Conservation (phyloP, 495 filamentous ascomycete genomes). For the Lentithecium fluviatile region DNA sequence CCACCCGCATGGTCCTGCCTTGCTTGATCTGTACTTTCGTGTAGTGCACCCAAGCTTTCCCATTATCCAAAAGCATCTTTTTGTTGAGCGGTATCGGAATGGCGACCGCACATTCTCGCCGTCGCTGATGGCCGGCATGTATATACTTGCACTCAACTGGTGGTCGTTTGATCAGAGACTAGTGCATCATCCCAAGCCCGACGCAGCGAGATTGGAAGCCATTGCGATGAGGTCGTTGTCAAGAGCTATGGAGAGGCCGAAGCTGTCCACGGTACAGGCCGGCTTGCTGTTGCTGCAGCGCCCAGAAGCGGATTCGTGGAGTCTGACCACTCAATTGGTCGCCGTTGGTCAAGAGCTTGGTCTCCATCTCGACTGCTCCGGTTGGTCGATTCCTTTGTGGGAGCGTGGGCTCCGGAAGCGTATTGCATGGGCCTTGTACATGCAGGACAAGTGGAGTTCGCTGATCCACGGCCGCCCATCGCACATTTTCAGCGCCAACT, state of each 20-base stretch:
- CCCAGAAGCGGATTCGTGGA: conserved; percentile 81
- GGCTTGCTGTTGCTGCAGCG: conserved; percentile 86
- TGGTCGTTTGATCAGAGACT: conserved; percentile 73
- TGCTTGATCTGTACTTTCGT: conserved; percentile 86
- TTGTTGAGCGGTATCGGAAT: conserved; percentile 78
- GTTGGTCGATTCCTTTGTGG: conserved; percentile 85
- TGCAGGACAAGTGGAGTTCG: conserved; percentile 92
- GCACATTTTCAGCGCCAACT: conserved; percentile 76
- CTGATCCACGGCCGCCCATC: conserved; percentile 83
- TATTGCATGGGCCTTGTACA: conserved; percentile 86
- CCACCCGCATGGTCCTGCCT: conserved; percentile 71
- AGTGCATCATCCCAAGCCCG: conserved; percentile 63
- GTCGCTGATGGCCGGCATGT: conserved; percentile 81
- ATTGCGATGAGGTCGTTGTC: conserved; percentile 70
- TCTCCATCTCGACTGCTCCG: conserved; percentile 81
- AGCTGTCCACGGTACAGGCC: conserved; percentile 90
- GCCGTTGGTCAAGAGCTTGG: conserved; percentile 80
- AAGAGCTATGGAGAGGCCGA: conserved; percentile 77
- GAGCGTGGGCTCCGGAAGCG: conserved; percentile 80
- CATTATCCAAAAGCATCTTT: conserved; percentile 82
- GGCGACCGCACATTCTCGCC: conserved; percentile 77
- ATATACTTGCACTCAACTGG: conserved; percentile 87
- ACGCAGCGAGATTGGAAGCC: conserved; percentile 73
- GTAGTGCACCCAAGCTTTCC: conserved; percentile 88
- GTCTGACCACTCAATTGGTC: conserved; percentile 80